Base-by-base conservation (phyloP, 2,329 filamentous ascomycete species). In the Fusarium verticillioides region DNA sequence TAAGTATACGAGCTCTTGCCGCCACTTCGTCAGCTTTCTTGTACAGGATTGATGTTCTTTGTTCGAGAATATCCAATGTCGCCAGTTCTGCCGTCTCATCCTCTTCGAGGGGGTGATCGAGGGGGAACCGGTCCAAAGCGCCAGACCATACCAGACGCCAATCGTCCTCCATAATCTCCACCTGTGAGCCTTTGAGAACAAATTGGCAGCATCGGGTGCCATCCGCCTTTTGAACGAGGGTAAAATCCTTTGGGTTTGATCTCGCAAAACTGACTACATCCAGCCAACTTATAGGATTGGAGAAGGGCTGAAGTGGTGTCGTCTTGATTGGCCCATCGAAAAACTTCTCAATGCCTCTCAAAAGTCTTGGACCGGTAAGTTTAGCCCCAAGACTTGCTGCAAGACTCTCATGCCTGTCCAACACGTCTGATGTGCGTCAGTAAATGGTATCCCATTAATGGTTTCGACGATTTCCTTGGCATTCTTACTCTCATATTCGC, bases 91-190 rank as follows among this genome's bases (percentile, higher is more conserved):
- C 94, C 79, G 92, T 90, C 82, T 97, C 95, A 78, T 97, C 94
- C 79, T 97, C 94, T 66, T 93, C 90, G 54, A 96, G 91, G 2
- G 94, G 94, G 72, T 95, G 91, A 19, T 92, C 91, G 5, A 94
- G 92, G 23, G 95, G 94, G 65, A 88, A 86, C 79, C 94, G 92
- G 81, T 97, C 93, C 16, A 95, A 89, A 73, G 94, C 93, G 34
- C 94, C 94, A 43, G 93, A 95, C 61, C 91, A 90, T 74, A 97
- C 95, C 73, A 97, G 85, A 46, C 95, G 88, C 86, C 92, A 97
- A 79, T 97, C 94, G 80, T 97, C 94, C 81, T 97, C 94, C 23
- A 90, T 91, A 69, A 97, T 96, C 83, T 97, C 94, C 13, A 97
- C 92, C 53, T 93, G 89, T 73, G 92, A 88, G 69, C 95, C 93